Evolutionary conservation across 2,329 filamentous ascomycete genomes (phyloP), one percentile per base, ranked within the genome.

Genomic region (Pseudopyricularia cyperi): DNA sequence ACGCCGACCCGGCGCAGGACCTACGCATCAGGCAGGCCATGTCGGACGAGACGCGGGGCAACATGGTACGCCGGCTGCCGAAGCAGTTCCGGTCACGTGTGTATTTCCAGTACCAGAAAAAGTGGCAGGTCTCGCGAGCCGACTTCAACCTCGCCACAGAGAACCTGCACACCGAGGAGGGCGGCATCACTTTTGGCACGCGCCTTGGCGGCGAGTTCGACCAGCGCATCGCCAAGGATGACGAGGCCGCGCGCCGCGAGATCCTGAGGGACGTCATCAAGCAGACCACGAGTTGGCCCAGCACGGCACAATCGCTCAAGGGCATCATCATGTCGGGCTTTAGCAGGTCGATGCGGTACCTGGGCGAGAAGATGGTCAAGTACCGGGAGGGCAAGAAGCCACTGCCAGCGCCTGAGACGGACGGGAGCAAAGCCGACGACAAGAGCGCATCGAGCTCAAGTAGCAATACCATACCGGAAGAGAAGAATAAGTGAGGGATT

Each of bases 31-130:
- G 77, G 42, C 93, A 98, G 67, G 89, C 97, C 61, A 94, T 97
- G 89, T 87, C 95, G 60, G 87, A 90, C 0, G 71, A 87, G 53
- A 89, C 87, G 62, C 83, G 93, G 53, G 89, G 87, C 17, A 98
- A 98, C 67, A 98, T 98, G 88, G 91, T 98, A 9, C 82, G 93
- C 5, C 84, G 93, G 12, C 73, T 98, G 11, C 93, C 93, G 4
- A 85, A 85, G 60, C 76, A 82, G 6, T 97, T 98, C 75, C 81
- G 93, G 35, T 80, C 86, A 52, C 90, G 89, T 54, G 73, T 98
- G 0, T 98, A 98, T 70, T 95, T 95, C 66, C 83, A 90, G 61
- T 98, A 96, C 66, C 90, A 95, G 66, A 83, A 85, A 64, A 91
- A 95, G 62, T 94, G 90, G 61, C 77, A 79, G 52, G 93, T 98